These are phyloP conservation scores for Neonectria sp. DNA, from an alignment of 2,329 filamentous ascomycete species.

Conservation along the genomic window DNA sequence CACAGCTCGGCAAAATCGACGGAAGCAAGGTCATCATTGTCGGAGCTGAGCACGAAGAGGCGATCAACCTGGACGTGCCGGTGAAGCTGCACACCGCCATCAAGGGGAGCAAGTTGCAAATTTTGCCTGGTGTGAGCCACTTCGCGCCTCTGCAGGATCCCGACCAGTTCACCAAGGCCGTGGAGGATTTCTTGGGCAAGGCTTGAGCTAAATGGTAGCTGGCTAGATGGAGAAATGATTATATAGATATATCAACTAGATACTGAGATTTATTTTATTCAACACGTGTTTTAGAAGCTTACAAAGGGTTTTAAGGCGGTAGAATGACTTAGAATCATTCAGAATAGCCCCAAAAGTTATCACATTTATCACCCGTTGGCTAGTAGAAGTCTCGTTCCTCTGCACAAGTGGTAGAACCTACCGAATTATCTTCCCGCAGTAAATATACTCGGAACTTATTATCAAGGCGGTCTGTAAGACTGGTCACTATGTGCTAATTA, in stretches of 20 bases:
- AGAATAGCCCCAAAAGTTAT: too few species aligned
- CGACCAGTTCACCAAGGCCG: slow-evolving; percentile 51
- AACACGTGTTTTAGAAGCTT: background rate
- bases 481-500: background rate
- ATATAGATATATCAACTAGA: background rate
- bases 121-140: slow-evolving; percentile 57
- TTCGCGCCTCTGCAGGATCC: slow-evolving; percentile 61
- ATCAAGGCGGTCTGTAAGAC: too few species aligned
- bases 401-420: background rate
- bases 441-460: too few species aligned
- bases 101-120: slow-evolving; percentile 53
- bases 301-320: background rate
- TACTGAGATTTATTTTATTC: background rate
- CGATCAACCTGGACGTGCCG: slow-evolving; percentile 56
- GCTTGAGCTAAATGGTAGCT: background rate
- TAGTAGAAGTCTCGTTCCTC: background rate
- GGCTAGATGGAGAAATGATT: background rate
- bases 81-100: slow-evolving; percentile 54
- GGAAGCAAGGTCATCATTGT: slow-evolving; percentile 50
- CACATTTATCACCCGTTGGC: too few species aligned
- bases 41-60: slow-evolving; percentile 55
- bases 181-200: slow-evolving; percentile 47
- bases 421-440: too few species aligned
- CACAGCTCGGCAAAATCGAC: slow-evolving; percentile 48
- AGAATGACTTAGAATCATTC: too few species aligned